A percentile compares a stretch with the other conserved stretches of the same genome.
Evolutionary conservation across 768 basidiomycete species (phyloP).

Genomic region (Lactarius akahatsu): DNA sequence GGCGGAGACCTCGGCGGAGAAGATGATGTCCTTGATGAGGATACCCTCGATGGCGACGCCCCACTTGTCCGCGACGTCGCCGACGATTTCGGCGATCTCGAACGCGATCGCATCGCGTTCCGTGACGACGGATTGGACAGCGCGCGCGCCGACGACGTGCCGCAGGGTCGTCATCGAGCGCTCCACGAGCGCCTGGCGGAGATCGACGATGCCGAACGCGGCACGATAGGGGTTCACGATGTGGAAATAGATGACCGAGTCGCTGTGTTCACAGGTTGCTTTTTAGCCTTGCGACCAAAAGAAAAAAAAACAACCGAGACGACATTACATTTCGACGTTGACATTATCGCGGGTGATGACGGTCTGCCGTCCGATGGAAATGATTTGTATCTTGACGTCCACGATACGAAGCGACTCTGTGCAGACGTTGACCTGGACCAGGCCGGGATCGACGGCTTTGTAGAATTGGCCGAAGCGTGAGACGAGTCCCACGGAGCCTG

Average conservation of each 20-base stretch:
- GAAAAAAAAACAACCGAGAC: constrained; percentile 9
- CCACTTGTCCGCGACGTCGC: constrained; percentile 92
- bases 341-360: constrained; percentile 98
- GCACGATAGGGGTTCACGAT: constrained; percentile 89
- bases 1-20: constrained; percentile 85
- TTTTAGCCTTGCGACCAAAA: constrained; percentile 24
- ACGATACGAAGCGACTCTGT: constrained; percentile 84
- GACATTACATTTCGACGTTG: constrained; percentile 78
- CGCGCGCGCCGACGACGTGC: constrained; percentile 94
- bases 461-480: constrained; percentile 96
- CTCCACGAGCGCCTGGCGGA: constrained; percentile 81
- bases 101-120: constrained; percentile 96
- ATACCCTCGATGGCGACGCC: constrained; percentile 96
- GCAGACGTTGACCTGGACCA: constrained; percentile 92
- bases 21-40: constrained; percentile 93
- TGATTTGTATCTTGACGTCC: constrained; percentile 96
- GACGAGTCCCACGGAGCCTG: constrained; percentile 87
- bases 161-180: constrained; percentile 92
- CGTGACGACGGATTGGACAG: constrained; percentile 94
- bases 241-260: constrained; percentile 93
- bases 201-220: constrained; percentile 88
- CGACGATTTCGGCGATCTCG: constrained; percentile 96
- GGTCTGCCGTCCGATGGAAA: constrained; percentile 77
- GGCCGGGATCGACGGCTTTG: constrained; percentile 91
- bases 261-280: constrained; percentile 57